Percentiles rank a stretch among this genome's conserved stretches.
phyloP scores from a whole-genome alignment of 345 rosid genomes.

The Ailanthus altissimus region DNA sequence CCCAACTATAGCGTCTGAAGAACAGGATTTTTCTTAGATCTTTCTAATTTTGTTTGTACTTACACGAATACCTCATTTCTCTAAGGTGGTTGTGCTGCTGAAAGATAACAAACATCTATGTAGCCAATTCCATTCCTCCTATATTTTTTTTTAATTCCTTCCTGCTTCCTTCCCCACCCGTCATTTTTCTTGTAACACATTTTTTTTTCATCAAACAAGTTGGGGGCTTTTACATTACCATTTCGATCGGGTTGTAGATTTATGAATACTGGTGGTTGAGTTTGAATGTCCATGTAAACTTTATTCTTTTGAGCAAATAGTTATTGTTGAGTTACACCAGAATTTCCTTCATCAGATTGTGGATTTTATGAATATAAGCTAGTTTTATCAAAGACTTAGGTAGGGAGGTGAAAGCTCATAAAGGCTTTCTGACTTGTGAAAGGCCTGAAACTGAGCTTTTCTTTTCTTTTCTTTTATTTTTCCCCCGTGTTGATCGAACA shows the following conservation, averaged over 20 bases:
- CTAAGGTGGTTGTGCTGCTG: conserved; percentile 10
- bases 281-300: conserved; percentile 18
- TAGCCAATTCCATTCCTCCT: neutral
- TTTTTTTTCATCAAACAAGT: neutral
- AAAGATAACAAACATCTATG: neutral
- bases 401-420: neutral
- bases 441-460: neutral
- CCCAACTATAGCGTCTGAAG: conserved; percentile 73
- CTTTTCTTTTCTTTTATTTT: neutral
- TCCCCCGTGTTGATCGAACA: neutral
- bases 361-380: neutral
- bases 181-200: conserved; percentile 8
- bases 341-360: neutral
- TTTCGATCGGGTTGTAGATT: conserved; percentile 11
- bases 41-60: neutral
- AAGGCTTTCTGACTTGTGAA: neutral
- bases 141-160: neutral
- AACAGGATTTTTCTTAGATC: conserved; percentile 27
- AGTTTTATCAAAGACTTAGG: too few relatives aligned
- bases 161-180: neutral
- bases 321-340: neutral
- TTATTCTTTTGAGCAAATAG: neutral
- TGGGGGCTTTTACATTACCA: neutral
- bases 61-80: conserved; percentile 1
- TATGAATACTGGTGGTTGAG: conserved; percentile 10